Base-by-base conservation (phyloP, 768 basidiomycete species). In the Gloeophyllum trabeum region DNA sequence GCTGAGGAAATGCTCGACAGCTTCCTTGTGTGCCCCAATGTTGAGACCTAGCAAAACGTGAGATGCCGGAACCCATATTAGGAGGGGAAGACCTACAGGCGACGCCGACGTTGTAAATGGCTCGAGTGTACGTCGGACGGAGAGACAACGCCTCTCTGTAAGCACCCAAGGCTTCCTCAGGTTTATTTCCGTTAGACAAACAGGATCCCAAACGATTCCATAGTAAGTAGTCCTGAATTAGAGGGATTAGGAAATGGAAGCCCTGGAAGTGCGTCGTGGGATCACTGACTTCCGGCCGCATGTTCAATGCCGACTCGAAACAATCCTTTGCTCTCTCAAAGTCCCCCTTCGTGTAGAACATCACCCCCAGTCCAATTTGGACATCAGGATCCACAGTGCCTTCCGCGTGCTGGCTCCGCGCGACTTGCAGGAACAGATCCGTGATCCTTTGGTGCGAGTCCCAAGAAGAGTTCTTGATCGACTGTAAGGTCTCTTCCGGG, bases 161-260 rank as follows among this genome's bases (percentile, higher is more conserved):
- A 12, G 83, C 86, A 13, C 83, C 84, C 6, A 91, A 63, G 3
- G 94, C 93, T 58, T 93, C 90, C 59, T 98, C 96, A 0, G 96
- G 91, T 47, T 87, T 84, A 49, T 76, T 88, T 1, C 89, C 91
- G 56, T 99, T 99, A 4, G 92, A 94, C 20, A 99, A 69, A 3
- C 84, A 89, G 2, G 93, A 96, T 4, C 96, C 96, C 12, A 96
- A 65, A 40, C 96, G 70, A 59, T 99, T 99, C 96, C 96, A 99
- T 10, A 98, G 60, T 4, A 91, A 65, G 59, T 91, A 98, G 61
- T 99, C 96, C 85, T 77, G 30, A 5, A 45, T 32, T 16, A 10
- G 28, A 32, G 16, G n/a, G n/a, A n/a, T n/a, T n/a, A n/a, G n/a
- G n/a, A n/a, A n/a, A n/a, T n/a, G n/a, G n/a, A n/a, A n/a, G n/a